These are phyloP conservation scores for Trichosporon inkin DNA, from an alignment of 1,284 basidiomycete species.

Conservation along the genomic window DNA sequence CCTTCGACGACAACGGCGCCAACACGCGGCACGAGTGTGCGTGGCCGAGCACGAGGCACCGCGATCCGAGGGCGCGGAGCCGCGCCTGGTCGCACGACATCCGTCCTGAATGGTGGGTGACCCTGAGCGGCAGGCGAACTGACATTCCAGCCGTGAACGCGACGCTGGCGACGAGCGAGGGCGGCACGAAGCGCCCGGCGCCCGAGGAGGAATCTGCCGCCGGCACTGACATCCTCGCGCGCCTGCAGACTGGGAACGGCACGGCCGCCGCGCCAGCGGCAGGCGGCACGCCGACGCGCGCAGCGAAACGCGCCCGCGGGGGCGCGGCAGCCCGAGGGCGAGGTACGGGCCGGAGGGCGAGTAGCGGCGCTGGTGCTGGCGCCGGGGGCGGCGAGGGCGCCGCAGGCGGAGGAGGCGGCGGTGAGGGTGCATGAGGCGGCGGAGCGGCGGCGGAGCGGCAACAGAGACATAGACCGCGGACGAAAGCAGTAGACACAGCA, in stretches of 20 bases:
- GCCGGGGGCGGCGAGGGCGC: neutral
- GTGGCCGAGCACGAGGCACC: conserved; percentile 12
- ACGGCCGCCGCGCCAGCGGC: neutral
- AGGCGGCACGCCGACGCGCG: conserved; percentile 6
- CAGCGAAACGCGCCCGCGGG: conserved; percentile 19
- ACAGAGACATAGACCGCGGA: neutral
- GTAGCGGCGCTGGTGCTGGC: conserved; percentile 6
- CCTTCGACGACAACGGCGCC: conserved; percentile 11
- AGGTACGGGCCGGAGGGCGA: conserved; percentile 16
- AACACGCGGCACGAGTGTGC: neutral
- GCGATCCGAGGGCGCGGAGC: conserved; percentile 14
- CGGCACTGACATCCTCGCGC: conserved; percentile 17
- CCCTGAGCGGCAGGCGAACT: conserved; percentile 3
- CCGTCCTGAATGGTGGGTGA: conserved; percentile 13
- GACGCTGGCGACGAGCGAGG: conserved; percentile 23
- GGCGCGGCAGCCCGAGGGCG: conserved; percentile 15
- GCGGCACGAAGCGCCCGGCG: conserved; percentile 18
- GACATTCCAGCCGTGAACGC: conserved; percentile 42
- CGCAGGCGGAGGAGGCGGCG: neutral
- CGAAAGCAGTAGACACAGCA: neutral
- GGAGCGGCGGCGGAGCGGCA: too few relatives aligned
- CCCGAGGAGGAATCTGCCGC: conserved; percentile 13
- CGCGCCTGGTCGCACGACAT: conserved; percentile 9
- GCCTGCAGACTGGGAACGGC: conserved; percentile 6
- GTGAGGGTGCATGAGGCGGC: neutral